Percentiles rank a stretch among this genome's conserved stretches.
Evolutionary conservation across 768 basidiomycete species (phyloP).

Genomic region (Mycena olivaceomarginata): DNA sequence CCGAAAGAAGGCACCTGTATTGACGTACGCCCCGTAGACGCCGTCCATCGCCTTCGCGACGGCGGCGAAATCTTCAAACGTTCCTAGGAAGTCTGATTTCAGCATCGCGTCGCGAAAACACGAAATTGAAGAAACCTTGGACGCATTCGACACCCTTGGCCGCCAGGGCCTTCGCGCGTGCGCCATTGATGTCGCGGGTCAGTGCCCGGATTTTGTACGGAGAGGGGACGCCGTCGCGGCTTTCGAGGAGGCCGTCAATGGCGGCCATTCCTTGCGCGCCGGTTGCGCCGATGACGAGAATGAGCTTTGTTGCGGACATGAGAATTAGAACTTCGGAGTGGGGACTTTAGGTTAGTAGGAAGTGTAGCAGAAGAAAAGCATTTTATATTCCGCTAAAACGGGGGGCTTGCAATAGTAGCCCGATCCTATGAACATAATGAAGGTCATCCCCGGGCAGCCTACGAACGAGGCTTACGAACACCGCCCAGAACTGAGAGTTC

Average conservation of each 20-base stretch:
- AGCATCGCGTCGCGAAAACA: not conserved
- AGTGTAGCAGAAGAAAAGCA: not conserved
- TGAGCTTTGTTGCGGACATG: conserved; percentile 53
- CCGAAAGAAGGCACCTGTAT: conserved; percentile 49
- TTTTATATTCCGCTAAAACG: conserved; percentile 5
- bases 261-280: conserved; percentile 66
- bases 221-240: conserved; percentile 58
- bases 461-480: not conserved
- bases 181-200: conserved; percentile 57
- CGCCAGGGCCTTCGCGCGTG: conserved; percentile 58
- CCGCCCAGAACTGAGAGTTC: not conserved
- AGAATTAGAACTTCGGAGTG: not conserved
- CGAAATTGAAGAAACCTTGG: conserved; percentile 53
- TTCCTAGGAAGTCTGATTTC: not conserved
- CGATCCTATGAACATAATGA: conserved; percentile 24
- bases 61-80: conserved; percentile 55
- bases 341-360: too few species aligned
- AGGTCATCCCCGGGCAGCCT: conserved; percentile 16
- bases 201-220: conserved; percentile 65
- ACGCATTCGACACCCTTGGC: conserved; percentile 60
- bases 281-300: conserved; percentile 67
- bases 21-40: conserved; percentile 63
- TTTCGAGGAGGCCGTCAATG: conserved; percentile 59
- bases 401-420: conserved; percentile 1
- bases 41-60: conserved; percentile 57